Base-by-base conservation (phyloP, 2,329 filamentous ascomycete species). In the Curvularia verruculosa region DNA sequence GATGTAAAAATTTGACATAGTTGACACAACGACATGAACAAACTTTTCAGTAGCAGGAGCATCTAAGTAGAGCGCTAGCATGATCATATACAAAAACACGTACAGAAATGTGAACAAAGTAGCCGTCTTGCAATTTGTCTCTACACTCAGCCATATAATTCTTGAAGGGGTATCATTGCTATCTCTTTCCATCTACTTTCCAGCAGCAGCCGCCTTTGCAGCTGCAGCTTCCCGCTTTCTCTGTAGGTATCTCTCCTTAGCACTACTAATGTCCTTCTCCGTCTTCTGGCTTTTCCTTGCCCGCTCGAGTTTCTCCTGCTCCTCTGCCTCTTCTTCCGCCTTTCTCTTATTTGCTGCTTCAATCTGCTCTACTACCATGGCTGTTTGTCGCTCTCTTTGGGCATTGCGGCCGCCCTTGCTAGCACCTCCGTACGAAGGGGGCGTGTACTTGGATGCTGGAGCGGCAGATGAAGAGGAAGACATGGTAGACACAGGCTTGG, bases 251-350 rank as follows among this genome's bases (percentile, higher is more conserved):
- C 91, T 82, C 77, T 93, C 91, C 75, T 87, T 90, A 1, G 91
- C 91, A 69, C 89, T 89, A 68, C 85, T 88, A 60, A 94, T 89
- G 49, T 94, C 90, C 18, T 81, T 80, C 47, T 87, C 86, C 1
- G 90, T 94, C 83, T 95, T 95, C 68, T 86, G 84, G 65, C 87
- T 90, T 83, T 94, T 95, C 34, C 85, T 80, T 15, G 85, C 84
- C 55, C 86, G 82, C 75, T 91, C 87, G 19, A 88, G 70, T 72
- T 85, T 82, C 62, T 79, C 79, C 64, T 86, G 84, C 68, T 90
- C 86, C 55, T 88, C 85, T 46, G 89, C 89, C 59, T 88, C 85
- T 53, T 85, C 83, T 59, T 92, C 88, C 10, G 89, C 79, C 39
- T 87, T 85, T 51, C 90, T 81, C 79, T 94, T 94, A 21, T 88